Percentiles rank a stretch among this genome's conserved stretches.
Evolutionary conservation across 208 protist genomes (phyloP).

Genomic region (Leishmania turanica): DNA sequence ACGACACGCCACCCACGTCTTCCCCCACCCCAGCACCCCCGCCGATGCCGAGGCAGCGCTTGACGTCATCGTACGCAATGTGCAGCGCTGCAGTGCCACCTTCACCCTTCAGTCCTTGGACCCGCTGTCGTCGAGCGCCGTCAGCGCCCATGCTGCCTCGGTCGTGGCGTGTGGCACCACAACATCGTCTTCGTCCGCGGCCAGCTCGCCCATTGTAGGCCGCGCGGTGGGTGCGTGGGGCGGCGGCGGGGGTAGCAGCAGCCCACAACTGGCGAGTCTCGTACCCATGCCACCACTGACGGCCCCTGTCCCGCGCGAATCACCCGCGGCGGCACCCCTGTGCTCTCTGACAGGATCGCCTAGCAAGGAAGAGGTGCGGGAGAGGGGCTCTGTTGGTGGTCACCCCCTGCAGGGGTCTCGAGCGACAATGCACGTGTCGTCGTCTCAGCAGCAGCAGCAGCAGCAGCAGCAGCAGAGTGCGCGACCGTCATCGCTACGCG

Average conservation of each 20-base stretch:
- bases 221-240: neutral
- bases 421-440: conserved; percentile 1
- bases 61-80: conserved; percentile 43
- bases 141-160: neutral
- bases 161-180: conserved; percentile 1
- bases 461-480: conserved; percentile 19
- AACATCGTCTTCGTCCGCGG: conserved; percentile 12
- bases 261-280: conserved; percentile 2
- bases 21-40: conserved; percentile 40
- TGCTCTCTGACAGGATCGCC: neutral
- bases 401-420: neutral
- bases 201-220: conserved; percentile 12
- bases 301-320: neutral
- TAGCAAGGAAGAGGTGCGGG: neutral
- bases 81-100: conserved; percentile 20
- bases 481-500: conserved; percentile 22
- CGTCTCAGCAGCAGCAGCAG: conserved; percentile 12
- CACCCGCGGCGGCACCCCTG: neutral
- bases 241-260: neutral
- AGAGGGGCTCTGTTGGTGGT: neutral
- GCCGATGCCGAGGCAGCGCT: conserved; percentile 40
- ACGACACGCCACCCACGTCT: conserved; percentile 34
- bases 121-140: conserved; percentile 21
- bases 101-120: conserved; percentile 28
- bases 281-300: conserved; percentile 12